Percentiles rank a stretch among this genome's conserved stretches.
Evolutionary conservation across 1,284 basidiomycete genomes (phyloP).

Genomic region (Ceratobasidium sp.): DNA sequence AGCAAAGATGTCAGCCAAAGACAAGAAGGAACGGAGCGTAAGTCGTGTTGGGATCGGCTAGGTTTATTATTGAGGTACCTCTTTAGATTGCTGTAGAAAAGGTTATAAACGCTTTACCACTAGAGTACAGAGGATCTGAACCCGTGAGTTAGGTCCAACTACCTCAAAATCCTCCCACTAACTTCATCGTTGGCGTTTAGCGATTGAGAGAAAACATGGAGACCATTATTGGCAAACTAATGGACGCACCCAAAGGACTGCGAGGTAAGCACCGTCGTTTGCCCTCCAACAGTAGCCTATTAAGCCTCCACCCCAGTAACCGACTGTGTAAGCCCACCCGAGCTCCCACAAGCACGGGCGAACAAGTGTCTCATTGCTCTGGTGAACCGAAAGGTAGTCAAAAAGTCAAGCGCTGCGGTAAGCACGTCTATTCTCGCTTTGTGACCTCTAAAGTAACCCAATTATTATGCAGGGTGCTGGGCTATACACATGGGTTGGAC

Average conservation of each 20-base stretch:
- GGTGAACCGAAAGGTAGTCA: slow-evolving; percentile 86
- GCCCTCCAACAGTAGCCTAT: not conserved
- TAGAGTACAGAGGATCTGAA: slow-evolving; percentile 91
- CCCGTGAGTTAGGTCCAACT: slow-evolving; percentile 62
- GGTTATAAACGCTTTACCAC: slow-evolving; percentile 80
- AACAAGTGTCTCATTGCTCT: slow-evolving; percentile 94
- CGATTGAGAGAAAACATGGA: slow-evolving; percentile 80
- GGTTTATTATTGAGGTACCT: not conserved
- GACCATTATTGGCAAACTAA: slow-evolving; percentile 73
- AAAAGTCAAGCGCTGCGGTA: slow-evolving; percentile 58
- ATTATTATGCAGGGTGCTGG: slow-evolving; percentile 13
- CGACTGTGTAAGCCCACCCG: slow-evolving; percentile 82
- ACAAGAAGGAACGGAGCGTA: slow-evolving; percentile 83
- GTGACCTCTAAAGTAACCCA: not conserved
- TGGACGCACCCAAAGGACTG: slow-evolving; percentile 60
- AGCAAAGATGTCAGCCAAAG: slow-evolving; percentile 76
- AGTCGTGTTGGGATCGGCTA: slow-evolving; percentile 40
- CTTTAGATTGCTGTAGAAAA: slow-evolving; percentile 65
- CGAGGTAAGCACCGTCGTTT: slow-evolving; percentile 38
- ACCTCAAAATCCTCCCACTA: not conserved
- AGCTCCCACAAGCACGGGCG: slow-evolving; percentile 86
- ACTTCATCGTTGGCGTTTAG: slow-evolving; percentile 54
- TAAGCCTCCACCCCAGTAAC: slow-evolving; percentile 63
- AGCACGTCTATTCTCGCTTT: not conserved
- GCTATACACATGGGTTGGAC: slow-evolving; percentile 37